A percentile compares a stretch with the other conserved stretches of the same genome.
These are phyloP conservation scores for Chaetomium tenue DNA, from an alignment of 495 filamentous ascomycete species.

Conservation along the genomic window DNA sequence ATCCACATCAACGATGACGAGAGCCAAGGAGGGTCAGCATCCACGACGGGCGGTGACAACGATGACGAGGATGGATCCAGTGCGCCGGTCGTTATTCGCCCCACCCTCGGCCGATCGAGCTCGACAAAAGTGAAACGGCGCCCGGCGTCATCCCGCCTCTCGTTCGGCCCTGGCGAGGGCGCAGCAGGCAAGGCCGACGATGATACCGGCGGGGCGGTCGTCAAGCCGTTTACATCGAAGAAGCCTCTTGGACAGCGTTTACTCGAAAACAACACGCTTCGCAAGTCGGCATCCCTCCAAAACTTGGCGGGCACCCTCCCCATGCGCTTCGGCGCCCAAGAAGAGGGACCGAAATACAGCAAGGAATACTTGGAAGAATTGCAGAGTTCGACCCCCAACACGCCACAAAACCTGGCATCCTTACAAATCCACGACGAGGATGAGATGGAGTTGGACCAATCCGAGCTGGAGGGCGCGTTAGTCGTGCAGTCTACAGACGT, in stretches of 20 bases:
- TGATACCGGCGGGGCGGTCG: not conserved
- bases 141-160: constrained; percentile 65
- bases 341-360: constrained; percentile 75
- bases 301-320: constrained; percentile 49
- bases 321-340: constrained; percentile 59
- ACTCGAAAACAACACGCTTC: constrained; percentile 67
- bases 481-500: constrained; percentile 56
- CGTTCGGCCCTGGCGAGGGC: constrained; percentile 67
- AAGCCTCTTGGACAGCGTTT: constrained; percentile 68
- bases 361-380: constrained; percentile 84
- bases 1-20: constrained; percentile 45
- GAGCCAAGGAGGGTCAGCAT: constrained; percentile 18
- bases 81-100: constrained; percentile 40
- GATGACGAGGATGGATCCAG: constrained; percentile 43
- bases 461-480: constrained; percentile 57
- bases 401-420: constrained; percentile 58
- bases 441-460: constrained; percentile 51
- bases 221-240: constrained; percentile 55
- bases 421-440: constrained; percentile 28
- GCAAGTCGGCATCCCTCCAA: constrained; percentile 36
- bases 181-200: constrained; percentile 51
- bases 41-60: constrained; percentile 33
- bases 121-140: constrained; percentile 58
- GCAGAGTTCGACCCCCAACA: constrained; percentile 74
- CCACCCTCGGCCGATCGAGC: constrained; percentile 37